Evolutionary conservation across 139 green algal species (phyloP).

Genomic region (Volvox reticuliferus): DNA sequence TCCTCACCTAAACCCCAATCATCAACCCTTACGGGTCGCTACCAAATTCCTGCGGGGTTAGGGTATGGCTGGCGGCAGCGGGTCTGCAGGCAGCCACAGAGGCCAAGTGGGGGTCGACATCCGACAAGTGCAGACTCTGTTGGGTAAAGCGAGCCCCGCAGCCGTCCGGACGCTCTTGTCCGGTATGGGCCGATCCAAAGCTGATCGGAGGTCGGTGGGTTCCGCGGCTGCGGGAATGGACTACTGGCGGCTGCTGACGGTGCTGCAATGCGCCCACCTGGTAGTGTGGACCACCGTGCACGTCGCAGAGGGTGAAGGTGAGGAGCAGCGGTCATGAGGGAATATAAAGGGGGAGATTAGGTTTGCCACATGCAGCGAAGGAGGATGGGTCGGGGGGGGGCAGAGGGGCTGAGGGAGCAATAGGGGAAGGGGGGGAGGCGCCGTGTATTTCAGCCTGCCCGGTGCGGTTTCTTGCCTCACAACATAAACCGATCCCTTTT

Average conservation of each 20-base stretch:
- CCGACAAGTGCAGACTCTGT: not conserved
- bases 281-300: constrained; percentile 1
- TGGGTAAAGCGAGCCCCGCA: not conserved
- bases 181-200: too few species aligned
- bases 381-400: not conserved
- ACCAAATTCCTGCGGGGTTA: not conserved
- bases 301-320: not conserved
- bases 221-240: not conserved
- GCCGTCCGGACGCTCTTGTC: not conserved
- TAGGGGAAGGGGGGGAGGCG: too few species aligned
- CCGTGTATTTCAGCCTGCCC: too few species aligned
- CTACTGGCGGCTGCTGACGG: constrained; percentile 39
- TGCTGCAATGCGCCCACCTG: constrained; percentile 25
- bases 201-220: not conserved
- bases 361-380: not conserved
- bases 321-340: not conserved
- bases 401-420: too few species aligned
- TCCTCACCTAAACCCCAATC: too few species aligned
- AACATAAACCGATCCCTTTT: too few species aligned
- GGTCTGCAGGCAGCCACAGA: not conserved
- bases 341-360: not conserved
- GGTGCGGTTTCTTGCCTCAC: too few species aligned
- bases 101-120: not conserved
- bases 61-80: not conserved
- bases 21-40: too few species aligned